Conservation (phyloP, 352 stramenopile species). For the Phytophthora sp. region DNA sequence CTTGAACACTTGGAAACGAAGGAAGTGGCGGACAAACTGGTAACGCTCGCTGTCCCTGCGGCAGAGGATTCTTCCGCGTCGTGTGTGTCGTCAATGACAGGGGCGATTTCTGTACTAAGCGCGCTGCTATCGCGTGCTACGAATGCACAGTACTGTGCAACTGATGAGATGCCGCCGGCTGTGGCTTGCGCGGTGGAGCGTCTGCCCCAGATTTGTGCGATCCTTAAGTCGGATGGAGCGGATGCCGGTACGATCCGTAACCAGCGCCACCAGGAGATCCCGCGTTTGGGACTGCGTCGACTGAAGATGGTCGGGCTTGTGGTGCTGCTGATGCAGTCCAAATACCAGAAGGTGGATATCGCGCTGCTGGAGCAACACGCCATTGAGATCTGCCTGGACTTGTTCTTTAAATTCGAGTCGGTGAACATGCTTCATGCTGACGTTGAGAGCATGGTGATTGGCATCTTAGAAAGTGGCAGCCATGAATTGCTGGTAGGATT, state of each 20-base stretch:
- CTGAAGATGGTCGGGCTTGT: conserved; percentile 84
- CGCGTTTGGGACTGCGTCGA: conserved; percentile 73
- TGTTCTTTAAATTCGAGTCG: conserved; percentile 90
- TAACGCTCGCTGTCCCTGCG: conserved; percentile 57
- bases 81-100: conserved; percentile 79
- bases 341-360: conserved; percentile 82
- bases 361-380: conserved; percentile 69
- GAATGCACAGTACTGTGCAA: conserved; percentile 76
- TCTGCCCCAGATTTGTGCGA: conserved; percentile 71
- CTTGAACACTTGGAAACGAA: conserved; percentile 83
- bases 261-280: conserved; percentile 75
- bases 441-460: conserved; percentile 86
- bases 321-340: conserved; percentile 83
- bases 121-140: conserved; percentile 78
- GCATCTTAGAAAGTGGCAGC: conserved; percentile 82
- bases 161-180: conserved; percentile 64
- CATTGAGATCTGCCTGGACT: conserved; percentile 76
- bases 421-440: conserved; percentile 90
- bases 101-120: conserved; percentile 77
- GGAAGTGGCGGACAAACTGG: conserved; percentile 74
- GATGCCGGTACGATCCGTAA: conserved; percentile 76
- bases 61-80: conserved; percentile 24
- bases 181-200: conserved; percentile 60
- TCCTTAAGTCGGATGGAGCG: conserved; percentile 62
- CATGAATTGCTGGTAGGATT: conserved; percentile 74